Conservation (phyloP, 2,329 filamentous ascomycete species). For the Plenodomus biglobosus region DNA sequence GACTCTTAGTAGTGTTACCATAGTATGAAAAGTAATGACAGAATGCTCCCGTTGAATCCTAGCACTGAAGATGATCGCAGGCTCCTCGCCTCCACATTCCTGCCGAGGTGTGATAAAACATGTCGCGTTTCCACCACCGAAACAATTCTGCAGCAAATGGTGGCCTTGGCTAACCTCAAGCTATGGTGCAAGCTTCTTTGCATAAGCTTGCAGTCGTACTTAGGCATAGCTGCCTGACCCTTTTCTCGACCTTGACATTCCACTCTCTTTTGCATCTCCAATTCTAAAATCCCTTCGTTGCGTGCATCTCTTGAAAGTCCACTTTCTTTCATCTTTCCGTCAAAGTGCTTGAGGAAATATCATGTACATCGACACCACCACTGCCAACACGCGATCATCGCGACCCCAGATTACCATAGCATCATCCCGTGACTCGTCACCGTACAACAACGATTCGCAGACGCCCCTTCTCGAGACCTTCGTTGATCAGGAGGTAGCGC, state of each 20-base stretch:
- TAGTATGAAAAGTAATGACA: no score
- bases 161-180: constrained; percentile 4
- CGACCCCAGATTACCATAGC: constrained; percentile 23
- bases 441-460: constrained; percentile 17
- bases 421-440: constrained; percentile 9
- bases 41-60: no score
- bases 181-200: constrained; percentile 15
- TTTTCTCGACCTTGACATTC: constrained; percentile 6
- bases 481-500: constrained; percentile 22
- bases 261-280: constrained; percentile 1
- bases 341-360: constrained; percentile 13
- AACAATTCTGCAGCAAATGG: constrained; percentile 29
- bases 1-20: no score
- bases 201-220: constrained; percentile 11
- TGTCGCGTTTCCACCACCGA: constrained; percentile 28
- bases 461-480: constrained; percentile 31
- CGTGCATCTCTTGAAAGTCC: constrained; percentile 3
- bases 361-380: constrained; percentile 41
- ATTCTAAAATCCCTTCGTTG: background rate
- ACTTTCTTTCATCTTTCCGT: background rate
- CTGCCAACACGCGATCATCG: constrained; percentile 28
- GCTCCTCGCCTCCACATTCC: background rate
- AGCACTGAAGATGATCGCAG: no score
- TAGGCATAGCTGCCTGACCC: constrained; percentile 18
- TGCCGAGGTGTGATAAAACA: constrained; percentile 25